Base-by-base conservation (phyloP, 148 eudicot genomes). In the Rhododendron molle region DNA sequence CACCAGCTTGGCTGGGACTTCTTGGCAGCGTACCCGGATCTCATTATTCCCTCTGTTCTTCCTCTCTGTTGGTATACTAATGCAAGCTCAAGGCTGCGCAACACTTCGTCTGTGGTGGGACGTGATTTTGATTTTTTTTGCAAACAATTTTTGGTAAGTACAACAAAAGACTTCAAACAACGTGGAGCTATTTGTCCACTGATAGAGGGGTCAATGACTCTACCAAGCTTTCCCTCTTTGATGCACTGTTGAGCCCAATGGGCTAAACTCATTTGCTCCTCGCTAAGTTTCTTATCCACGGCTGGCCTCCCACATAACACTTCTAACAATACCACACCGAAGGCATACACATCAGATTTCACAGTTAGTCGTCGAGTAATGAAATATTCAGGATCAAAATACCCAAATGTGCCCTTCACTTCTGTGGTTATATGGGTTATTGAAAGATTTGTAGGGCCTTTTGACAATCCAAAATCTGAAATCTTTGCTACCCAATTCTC, bases 401-500 rank as follows among this genome's bases (percentile, higher is more conserved):
- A 78, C 34, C 73, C 73, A 28, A 67, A 67, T 67, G 73, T 26
- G 5, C 73, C 73, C 34, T 26, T 28, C 73, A 67, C 73, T 26
- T 67, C 5, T 3, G 73, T 67, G 73, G 34, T 67, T 67, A 67
- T 11, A 12, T 67, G 73, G 73, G 73, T 67, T 0, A 67, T 26
- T 28, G 34, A 67, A 6, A 11, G 73, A 28, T 34, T 67, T 67
- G 73, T 67, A 4, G 60, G 16, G 34, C 34, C 34, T 67, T 67
- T 28, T 2, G 73, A 67, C 73, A 67, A 67, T 11, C 73, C 73
- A 67, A 67, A 67, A 67, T 28, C 73, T 0, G 73, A 26, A 67
- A 67, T 67, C 77, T 86, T 88, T 26, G 87, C 88, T 3, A 32
- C 76, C 83, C 86, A 86, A 52, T 86, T 78, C 44, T n/a, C n/a